Evolutionary conservation across 306 rosid genomes (phyloP), one percentile per base, ranked within the genome.

Genomic region (Gynostemma pentaphyllum): DNA sequence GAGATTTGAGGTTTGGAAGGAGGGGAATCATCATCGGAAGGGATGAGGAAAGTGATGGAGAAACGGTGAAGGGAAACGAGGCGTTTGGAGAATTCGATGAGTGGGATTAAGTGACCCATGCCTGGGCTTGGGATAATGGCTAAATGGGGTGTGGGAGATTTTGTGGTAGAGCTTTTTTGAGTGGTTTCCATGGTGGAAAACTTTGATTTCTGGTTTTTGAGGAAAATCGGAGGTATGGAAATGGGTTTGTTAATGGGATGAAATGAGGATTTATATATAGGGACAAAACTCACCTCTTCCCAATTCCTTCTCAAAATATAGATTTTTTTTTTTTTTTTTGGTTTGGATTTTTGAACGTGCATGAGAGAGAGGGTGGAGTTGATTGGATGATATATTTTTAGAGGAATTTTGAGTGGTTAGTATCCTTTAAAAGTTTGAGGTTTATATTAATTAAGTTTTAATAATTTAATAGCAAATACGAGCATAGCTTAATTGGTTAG

Each of bases 41-140:
- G 91, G 78, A 89, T 59, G 48, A 89, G 4, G 70, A 86, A 76
- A 13, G 82, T 76, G 60, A 78, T 61, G 26, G 73, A 22, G 75
- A 75, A 68, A 50, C 45, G 44, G 55, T 78, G 77, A 68, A 34
- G 57, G 11, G 9, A 46, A 68, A 78, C 64, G 5, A 89, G 80
- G n/a, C 72, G 72, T 37, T 85, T 88, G 12, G 94, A 87, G 37
- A 86, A 72, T 60, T 82, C 90, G 4, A 70, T 64, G 69, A 89
- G 85, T 4, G 96, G 96, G 41, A 89, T 89, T 23, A 89, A 82
- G 68, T 89, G 96, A 39, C 96, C 96, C 85, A 89, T 89, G 7
- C 95, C 91, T 1, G 96, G 96, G 19, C 72, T 74, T 0, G 96
- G 90, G 1, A 83, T 15, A 51, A 85, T 73, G 0, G 76, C 88